These are phyloP conservation scores for Fusarium mexicanum DNA, from an alignment of 2,329 filamentous ascomycete species.

Conservation along the genomic window DNA sequence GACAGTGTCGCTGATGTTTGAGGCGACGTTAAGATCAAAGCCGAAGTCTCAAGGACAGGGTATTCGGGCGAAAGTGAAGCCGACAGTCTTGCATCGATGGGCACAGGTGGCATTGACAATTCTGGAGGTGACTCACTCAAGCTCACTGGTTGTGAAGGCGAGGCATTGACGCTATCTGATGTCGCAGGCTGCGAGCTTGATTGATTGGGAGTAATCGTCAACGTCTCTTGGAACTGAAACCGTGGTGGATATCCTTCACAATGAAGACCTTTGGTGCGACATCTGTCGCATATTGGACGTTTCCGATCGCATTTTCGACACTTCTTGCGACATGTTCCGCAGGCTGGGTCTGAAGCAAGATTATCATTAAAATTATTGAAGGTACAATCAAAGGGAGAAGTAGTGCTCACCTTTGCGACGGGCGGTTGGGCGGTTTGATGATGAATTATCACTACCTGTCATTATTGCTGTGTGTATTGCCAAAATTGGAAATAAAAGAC, in stretches of 20 bases:
- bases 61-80: background rate
- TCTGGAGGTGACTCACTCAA: background rate
- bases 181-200: accelerated
- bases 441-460: background rate
- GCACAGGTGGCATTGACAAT: accelerated
- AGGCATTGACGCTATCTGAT: background rate
- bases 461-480: constrained; percentile 21
- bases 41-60: accelerated
- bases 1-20: background rate
- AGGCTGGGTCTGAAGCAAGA: constrained; percentile 40
- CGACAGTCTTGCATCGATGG: accelerated
- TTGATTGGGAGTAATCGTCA: background rate
- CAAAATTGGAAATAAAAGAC: background rate
- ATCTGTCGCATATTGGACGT: constrained; percentile 44
- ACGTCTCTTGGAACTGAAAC: constrained; percentile 43
- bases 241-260: constrained; percentile 46
- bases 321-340: constrained; percentile 46
- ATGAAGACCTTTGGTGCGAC: constrained; percentile 42
- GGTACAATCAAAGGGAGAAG: accelerated
- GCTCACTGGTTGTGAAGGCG: background rate
- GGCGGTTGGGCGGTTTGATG: constrained; percentile 24
- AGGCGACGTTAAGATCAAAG: background rate
- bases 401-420: constrained; percentile 28
- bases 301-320: constrained; percentile 47
- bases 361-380: background rate